These are phyloP conservation scores for Saccharomycopsis selenospora DNA, from an alignment of 805 yeast species.

Conservation along the genomic window DNA sequence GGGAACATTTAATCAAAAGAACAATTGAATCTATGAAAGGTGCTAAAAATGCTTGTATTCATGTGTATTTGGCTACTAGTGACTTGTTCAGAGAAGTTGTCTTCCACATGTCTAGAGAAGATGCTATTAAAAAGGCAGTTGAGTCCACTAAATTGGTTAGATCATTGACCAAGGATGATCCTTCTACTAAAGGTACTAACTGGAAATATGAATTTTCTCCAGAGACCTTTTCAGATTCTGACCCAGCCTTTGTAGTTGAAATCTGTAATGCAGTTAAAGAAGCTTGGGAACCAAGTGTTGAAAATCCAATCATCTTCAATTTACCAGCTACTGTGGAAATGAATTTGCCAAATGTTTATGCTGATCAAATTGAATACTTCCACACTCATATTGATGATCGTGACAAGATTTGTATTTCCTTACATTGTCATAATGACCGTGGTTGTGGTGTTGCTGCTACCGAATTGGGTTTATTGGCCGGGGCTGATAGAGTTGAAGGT, in stretches of 20 bases:
- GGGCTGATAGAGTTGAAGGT: constrained; percentile 81
- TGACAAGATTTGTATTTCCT: constrained; percentile 61
- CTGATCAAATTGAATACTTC: constrained; percentile 75
- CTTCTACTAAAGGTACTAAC: constrained; percentile 49
- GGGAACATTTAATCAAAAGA: constrained; percentile 66
- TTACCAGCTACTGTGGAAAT: constrained; percentile 79
- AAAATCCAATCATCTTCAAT: constrained; percentile 68
- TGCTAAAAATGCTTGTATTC: constrained; percentile 65
- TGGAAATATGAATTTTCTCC: constrained; percentile 77
- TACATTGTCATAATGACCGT: constrained; percentile 74
- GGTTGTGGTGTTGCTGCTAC: constrained; percentile 83
- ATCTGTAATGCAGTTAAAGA: constrained; percentile 74
- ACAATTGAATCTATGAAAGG: constrained; percentile 69
- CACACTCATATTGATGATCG: constrained; percentile 60
- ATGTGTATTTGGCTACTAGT: constrained; percentile 69
- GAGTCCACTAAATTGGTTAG: constrained; percentile 63
- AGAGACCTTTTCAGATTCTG: constrained; percentile 71
- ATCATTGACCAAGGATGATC: constrained; percentile 69
- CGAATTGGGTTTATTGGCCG: constrained; percentile 71
- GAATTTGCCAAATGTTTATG: constrained; percentile 67
- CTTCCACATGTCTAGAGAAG: constrained; percentile 62
- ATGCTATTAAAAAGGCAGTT: constrained; percentile 61
- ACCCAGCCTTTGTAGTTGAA: constrained; percentile 64
- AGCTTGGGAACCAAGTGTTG: constrained; percentile 74
- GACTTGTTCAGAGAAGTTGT: constrained; percentile 71